Base-by-base conservation (phyloP, 306 rosid species). In the Inga leiocalycina region DNA sequence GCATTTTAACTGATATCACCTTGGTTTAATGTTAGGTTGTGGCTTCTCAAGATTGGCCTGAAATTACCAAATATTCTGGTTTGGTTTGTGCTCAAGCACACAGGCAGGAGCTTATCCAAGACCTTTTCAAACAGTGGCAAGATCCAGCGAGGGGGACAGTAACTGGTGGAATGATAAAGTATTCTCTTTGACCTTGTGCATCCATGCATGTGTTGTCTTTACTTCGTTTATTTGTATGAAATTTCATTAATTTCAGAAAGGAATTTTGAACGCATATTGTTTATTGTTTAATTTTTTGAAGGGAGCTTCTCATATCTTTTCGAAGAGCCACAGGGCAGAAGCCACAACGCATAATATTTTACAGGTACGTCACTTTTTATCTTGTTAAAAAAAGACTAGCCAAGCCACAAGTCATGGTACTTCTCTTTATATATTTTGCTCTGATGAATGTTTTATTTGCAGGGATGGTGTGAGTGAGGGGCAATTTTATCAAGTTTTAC, bases 41-140 rank as follows among this genome's bases (percentile, higher is more conserved):
- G 85, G 99, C 99, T 16, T 97, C 99, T 20, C 99, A 97, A 93
- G 99, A 97, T 80, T 97, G 97, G 95, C 99, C 99, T 0, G 99
- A 97, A 89, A 83, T 97, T 56, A 97, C 99, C 0, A 97, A 94
- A 87, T 97, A 97, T 84, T 97, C 98, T 84, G 98, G 98, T 75
- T 82, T 97, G 84, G 99, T 97, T 20, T 94, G 97, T 84, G 97
- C 99, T 66, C 99, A 97, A 90, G 97, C 97, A 30, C 99, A 97
- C 85, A 82, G 99, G 24, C 99, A 94, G 77, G 99, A 97, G 84
- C 97, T 97, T 17, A 97, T 97, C 49, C 97, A 97, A 80, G 99
- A 97, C 76, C 91, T 97, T 20, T 97, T 85, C 77, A 92, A 97
- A 67, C 93, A 92, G 69, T 97, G 98, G 99, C 97, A 91, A 77